Base-by-base conservation (phyloP, 768 basidiomycete genomes). In the Boletus huronensis region DNA sequence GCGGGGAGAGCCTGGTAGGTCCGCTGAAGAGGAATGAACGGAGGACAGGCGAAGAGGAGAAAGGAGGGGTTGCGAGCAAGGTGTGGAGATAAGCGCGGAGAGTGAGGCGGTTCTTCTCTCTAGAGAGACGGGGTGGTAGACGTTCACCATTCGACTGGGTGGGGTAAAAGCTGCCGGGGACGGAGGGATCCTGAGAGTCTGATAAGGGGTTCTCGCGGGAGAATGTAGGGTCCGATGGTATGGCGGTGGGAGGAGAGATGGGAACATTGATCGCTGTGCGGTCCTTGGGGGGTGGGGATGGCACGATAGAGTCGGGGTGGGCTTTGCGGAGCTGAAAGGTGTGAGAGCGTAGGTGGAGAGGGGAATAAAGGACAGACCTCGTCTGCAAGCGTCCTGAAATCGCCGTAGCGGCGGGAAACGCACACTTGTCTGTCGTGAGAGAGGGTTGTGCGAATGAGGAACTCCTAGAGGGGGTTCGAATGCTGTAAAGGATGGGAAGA, bases 91-190 rank as follows among this genome's bases (percentile, higher is more conserved):
- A 98, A 0, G 93, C 86, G 19, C 97, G 84, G 17, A 99, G 82
- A 0, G 97, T 98, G 5, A 99, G 77, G 14, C 97, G 79, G 64
- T 99, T 99, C 79, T 94, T 96, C 70, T 99, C 97, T 25, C 97
- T 79, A 1, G 92, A 78, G 21, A 96, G 78, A 32, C 84, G 83
- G 19, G 63, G 53, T 8, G 40, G 46, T 11, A n/a, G 10, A 26
- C 28, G 44, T 3, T 17, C 44, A 16, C 28, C 23, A 7, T 54
- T 23, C 8, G 53, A 13, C 23, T 34, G 53, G 38, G 38, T 8
- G 21, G 42, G n/a, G 50, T 58, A 48, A 32, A 41, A 55, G 21
- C 77, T 14, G 80, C 75, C 70, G 85, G 87, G 48, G 86, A 82
- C 1, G 88, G 85, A 68, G 87, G 87, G 32, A 80, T 82, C 71